Percentiles rank a stretch among this genome's conserved stretches.
These are phyloP conservation scores for Spiraea crenata DNA, from an alignment of 331 rosid genomes.

Conservation along the genomic window DNA sequence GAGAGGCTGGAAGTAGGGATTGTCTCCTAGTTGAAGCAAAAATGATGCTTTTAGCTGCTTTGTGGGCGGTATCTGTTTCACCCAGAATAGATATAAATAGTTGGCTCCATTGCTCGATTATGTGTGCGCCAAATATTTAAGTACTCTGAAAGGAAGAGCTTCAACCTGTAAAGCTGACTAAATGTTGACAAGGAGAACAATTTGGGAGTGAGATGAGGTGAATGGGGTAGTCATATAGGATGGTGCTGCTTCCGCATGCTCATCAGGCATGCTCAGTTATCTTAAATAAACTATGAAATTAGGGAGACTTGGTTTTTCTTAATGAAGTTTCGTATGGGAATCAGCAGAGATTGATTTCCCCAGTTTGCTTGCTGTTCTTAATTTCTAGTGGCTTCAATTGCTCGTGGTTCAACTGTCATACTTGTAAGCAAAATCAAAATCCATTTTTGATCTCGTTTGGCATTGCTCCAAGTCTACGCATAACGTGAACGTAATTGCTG, in stretches of 20 bases:
- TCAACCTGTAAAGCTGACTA: constrained; percentile 77
- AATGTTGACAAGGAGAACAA: constrained; percentile 56
- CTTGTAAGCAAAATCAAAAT: too few relatives aligned
- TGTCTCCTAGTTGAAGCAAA: constrained; percentile 51
- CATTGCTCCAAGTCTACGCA: too few relatives aligned
- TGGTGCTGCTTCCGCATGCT: constrained; percentile 62
- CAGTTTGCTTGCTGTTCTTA: neutral
- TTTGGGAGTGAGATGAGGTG: constrained; percentile 40
- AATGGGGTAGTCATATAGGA: constrained; percentile 50
- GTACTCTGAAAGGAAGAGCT: constrained; percentile 41
- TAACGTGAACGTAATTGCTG: too few relatives aligned
- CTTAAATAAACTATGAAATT: constrained; percentile 54
- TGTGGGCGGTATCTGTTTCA: constrained; percentile 53
- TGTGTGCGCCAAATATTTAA: constrained; percentile 37
- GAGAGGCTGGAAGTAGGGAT: constrained; percentile 36
- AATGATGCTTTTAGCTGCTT: constrained; percentile 30
- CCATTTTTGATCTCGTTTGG: too few relatives aligned
- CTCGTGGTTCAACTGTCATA: neutral
- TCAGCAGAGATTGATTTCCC: constrained; percentile 37
- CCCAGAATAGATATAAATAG: constrained; percentile 46
- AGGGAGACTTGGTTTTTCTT: constrained; percentile 46
- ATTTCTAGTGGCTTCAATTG: neutral
- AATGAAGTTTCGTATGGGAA: constrained; percentile 41
- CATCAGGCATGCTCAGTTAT: constrained; percentile 46
- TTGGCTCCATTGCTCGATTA: constrained; percentile 25